Percentiles rank a stretch among this genome's conserved stretches.
phyloP scores from a whole-genome alignment of 2,329 filamentous ascomycete genomes.

The Botrytis squamosa region DNA sequence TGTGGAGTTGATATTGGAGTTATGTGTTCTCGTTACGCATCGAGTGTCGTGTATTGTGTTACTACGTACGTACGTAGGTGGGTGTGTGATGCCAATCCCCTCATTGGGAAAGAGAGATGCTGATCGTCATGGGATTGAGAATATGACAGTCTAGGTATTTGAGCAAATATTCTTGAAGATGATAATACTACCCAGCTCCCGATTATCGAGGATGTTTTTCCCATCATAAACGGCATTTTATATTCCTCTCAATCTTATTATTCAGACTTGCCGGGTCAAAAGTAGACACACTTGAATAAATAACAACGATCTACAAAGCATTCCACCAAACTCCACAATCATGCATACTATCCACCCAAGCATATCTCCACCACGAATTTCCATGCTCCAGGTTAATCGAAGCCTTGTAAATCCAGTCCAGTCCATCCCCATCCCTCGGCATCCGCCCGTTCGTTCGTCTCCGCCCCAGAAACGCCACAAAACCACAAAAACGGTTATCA shows the following conservation, averaged over 20 bases:
- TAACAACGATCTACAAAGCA: not conserved
- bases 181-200: accelerated
- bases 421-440: not conserved
- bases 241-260: no score
- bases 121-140: not conserved
- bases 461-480: not conserved
- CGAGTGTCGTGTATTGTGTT: not conserved
- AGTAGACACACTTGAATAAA: no score
- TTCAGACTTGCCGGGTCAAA: no score
- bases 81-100: not conserved
- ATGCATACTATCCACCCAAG: not conserved
- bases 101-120: not conserved
- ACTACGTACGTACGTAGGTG: accelerated
- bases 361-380: not conserved
- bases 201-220: no score
- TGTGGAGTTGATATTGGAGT: not conserved
- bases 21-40: not conserved
- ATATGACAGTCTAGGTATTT: not conserved
- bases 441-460: not conserved
- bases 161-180: not conserved
- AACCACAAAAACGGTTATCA: not conserved
- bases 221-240: no score
- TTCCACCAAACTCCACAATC: not conserved
- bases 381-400: no score
- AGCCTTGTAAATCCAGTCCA: not conserved